A percentile compares a stretch with the other conserved stretches of the same genome.
phyloP scores from a whole-genome alignment of 2,329 filamentous ascomycete species.

The Phoma sp. region DNA sequence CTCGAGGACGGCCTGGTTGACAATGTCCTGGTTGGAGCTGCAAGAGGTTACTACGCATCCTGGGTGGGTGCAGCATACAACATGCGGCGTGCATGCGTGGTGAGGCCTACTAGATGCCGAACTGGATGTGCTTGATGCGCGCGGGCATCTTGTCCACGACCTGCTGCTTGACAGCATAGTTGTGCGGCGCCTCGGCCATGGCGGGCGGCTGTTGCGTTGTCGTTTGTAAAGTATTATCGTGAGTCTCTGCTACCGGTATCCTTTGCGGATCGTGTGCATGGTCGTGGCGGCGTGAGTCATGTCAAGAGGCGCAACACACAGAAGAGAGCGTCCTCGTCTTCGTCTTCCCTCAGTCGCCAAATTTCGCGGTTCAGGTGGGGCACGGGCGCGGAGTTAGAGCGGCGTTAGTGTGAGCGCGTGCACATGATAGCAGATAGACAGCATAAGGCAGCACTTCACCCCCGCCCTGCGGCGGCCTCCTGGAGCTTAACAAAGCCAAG shows the following conservation, averaged over 20 bases:
- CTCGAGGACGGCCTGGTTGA: slow-evolving; percentile 92
- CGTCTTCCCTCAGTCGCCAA: slow-evolving; percentile 23
- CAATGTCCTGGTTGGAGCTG: slow-evolving; percentile 90
- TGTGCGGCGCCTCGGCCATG: slow-evolving; percentile 32
- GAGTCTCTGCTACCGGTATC: slow-evolving; percentile 24
- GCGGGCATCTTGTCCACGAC: slow-evolving; percentile 88
- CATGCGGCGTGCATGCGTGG: background rate
- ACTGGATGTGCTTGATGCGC: slow-evolving; percentile 90
- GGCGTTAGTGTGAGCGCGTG: slow-evolving; percentile 24
- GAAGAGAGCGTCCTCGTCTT: background rate
- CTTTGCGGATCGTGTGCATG: slow-evolving; percentile 20
- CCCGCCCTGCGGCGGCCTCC: slow-evolving; percentile 8
- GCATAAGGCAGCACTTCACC: slow-evolving; percentile 21
- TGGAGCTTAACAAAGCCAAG: background rate
- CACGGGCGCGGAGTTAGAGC: background rate
- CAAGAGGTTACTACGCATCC: slow-evolving; percentile 23
- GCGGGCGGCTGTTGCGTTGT: slow-evolving; percentile 10
- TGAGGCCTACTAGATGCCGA: slow-evolving; percentile 77
- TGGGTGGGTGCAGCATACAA: slow-evolving; percentile 1
- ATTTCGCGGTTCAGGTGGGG: background rate
- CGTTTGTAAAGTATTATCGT: background rate
- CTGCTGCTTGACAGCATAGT: slow-evolving; percentile 73
- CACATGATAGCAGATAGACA: slow-evolving; percentile 26
- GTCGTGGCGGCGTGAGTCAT: slow-evolving; percentile 34
- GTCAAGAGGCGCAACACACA: slow-evolving; percentile 12